These are phyloP conservation scores for Nicotiana benthamiana DNA, from an alignment of 257 asterid genomes.

Conservation along the genomic window DNA sequence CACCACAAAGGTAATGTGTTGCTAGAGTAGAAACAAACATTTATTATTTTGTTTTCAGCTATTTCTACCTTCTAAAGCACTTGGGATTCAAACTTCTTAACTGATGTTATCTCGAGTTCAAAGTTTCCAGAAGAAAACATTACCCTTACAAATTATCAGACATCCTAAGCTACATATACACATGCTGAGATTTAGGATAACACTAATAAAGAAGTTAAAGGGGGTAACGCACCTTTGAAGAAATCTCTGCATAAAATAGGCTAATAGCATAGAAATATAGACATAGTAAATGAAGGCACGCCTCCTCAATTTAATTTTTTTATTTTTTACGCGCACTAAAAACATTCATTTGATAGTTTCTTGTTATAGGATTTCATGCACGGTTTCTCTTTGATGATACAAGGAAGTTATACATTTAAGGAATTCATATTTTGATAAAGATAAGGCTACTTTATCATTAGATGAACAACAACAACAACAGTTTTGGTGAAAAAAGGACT, in stretches of 20 bases:
- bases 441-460: background rate
- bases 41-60: background rate
- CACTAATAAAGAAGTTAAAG: background rate
- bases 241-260: background rate
- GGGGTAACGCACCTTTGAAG: background rate
- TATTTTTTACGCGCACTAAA: background rate
- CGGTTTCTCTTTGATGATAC: background rate
- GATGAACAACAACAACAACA: no score
- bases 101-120: background rate
- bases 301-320: background rate
- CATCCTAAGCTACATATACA: background rate
- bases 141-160: background rate
- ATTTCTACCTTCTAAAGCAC: background rate
- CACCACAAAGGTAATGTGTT: background rate
- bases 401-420: background rate
- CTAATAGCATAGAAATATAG: background rate
- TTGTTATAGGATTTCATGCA: conserved; percentile 2
- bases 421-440: no score
- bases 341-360: background rate
- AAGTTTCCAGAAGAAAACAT: background rate
- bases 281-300: background rate
- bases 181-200: background rate
- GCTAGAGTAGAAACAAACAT: background rate
- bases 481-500: background rate
- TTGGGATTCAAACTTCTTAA: background rate